Evolutionary conservation across 257 asterid species (phyloP).

Genomic region (Petunia secreta): DNA sequence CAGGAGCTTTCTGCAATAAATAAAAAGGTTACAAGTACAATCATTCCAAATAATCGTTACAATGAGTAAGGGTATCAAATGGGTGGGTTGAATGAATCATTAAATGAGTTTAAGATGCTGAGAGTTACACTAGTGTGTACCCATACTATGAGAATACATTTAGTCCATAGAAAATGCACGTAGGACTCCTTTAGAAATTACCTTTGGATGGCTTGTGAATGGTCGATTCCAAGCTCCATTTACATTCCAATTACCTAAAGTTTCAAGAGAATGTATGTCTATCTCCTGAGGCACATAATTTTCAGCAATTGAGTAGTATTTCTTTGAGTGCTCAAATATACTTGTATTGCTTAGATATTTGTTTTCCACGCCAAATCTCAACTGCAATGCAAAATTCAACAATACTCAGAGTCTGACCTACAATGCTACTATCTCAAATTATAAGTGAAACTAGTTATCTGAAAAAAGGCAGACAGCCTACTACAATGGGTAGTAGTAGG

Average conservation of each 20-base stretch:
- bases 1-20: conserved; percentile 51
- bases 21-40: neutral
- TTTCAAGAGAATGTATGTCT: conserved; percentile 47
- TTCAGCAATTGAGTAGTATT: conserved; percentile 55
- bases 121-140: neutral
- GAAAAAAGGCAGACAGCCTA: neutral
- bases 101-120: neutral
- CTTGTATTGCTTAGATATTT: conserved; percentile 59
- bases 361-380: conserved; percentile 57
- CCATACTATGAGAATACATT: neutral
- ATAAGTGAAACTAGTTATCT: neutral
- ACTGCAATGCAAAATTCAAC: conserved; percentile 33
- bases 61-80: neutral
- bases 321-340: conserved; percentile 69
- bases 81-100: neutral
- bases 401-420: too few relatives aligned
- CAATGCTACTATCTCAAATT: neutral
- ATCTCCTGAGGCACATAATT: conserved; percentile 63
- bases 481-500: neutral
- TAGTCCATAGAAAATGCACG: neutral
- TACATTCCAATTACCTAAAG: conserved; percentile 52
- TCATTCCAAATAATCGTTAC: too few relatives aligned
- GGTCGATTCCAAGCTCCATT: conserved; percentile 63
- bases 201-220: conserved; percentile 76
- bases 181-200: conserved; percentile 2